These are phyloP conservation scores for Colletotrichum paranaense DNA, from an alignment of 2,329 filamentous ascomycete genomes.

Conservation along the genomic window DNA sequence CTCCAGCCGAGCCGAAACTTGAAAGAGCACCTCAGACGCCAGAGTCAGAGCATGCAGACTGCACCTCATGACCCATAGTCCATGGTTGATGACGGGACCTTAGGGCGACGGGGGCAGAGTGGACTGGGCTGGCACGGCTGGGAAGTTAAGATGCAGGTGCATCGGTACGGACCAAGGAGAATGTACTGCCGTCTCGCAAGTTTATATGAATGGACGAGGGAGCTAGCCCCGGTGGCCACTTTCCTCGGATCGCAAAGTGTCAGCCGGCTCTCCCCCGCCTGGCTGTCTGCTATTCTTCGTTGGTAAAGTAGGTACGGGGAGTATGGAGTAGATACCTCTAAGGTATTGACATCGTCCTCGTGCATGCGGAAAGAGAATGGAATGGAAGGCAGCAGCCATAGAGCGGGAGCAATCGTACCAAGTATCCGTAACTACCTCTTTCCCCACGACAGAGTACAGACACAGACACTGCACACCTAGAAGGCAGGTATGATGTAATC, in stretches of 20 bases:
- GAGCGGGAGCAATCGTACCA: background rate
- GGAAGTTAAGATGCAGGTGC: background rate
- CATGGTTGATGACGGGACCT: slow-evolving; percentile 2
- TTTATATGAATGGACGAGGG: background rate
- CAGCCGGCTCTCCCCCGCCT: too few species aligned
- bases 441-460: too few species aligned
- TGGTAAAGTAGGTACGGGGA: too few species aligned
- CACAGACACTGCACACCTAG: too few species aligned
- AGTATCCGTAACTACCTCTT: background rate
- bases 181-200: background rate
- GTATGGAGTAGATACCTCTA: too few species aligned
- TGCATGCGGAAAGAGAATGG: background rate
- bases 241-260: background rate
- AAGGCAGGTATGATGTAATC: slow-evolving; percentile 26
- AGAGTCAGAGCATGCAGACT: slow-evolving; percentile 8
- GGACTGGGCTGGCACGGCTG: slow-evolving; percentile 5
- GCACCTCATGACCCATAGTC: background rate
- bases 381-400: background rate
- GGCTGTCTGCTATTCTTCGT: too few species aligned
- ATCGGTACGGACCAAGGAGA: background rate
- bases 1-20: slow-evolving; percentile 28
- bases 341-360: too few species aligned
- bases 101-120: background rate
- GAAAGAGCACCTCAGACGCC: background rate
- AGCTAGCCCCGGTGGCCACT: background rate